Percentiles rank a stretch among this genome's conserved stretches.
Evolutionary conservation across 1,284 basidiomycete species (phyloP).

Genomic region (Agaricales sp.): DNA sequence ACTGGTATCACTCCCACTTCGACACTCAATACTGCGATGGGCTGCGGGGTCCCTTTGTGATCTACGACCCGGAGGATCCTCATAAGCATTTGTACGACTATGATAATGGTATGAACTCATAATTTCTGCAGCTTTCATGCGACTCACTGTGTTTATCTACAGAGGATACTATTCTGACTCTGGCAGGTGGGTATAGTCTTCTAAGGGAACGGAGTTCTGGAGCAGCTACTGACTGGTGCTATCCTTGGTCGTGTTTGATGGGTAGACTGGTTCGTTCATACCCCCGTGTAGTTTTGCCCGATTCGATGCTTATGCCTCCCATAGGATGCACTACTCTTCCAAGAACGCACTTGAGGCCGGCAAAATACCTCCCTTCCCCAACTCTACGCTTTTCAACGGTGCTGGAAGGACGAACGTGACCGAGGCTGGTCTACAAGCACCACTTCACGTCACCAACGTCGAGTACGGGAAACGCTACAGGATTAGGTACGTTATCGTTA

Average conservation of each 20-base stretch:
- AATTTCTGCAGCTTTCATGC: neutral
- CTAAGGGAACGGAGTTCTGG: neutral
- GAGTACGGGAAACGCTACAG: slow-evolving; percentile 23
- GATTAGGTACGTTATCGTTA: slow-evolving; percentile 22
- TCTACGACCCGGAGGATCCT: slow-evolving; percentile 39
- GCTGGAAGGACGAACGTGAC: slow-evolving; percentile 15
- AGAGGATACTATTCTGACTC: slow-evolving; percentile 19
- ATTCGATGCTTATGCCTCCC: too few relatives aligned
- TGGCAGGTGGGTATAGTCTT: slow-evolving; percentile 24
- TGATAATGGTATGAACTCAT: slow-evolving; percentile 24
- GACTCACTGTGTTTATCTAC: slow-evolving; percentile 2
- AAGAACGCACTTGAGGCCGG: neutral
- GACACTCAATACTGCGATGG: slow-evolving; percentile 31
- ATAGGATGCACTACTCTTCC: slow-evolving; percentile 7
- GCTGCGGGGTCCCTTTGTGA: slow-evolving; percentile 33
- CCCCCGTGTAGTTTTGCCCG: too few relatives aligned
- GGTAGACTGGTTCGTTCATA: neutral
- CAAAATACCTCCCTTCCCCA: slow-evolving; percentile 15
- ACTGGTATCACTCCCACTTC: slow-evolving; percentile 27
- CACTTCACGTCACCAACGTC: slow-evolving; percentile 12
- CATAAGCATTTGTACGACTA: slow-evolving; percentile 29
- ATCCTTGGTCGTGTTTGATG: neutral
- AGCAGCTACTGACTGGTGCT: neutral
- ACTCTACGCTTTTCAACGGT: slow-evolving; percentile 35
- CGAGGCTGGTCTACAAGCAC: slow-evolving; percentile 1